These are phyloP conservation scores for Neopestalotiopsis clavispora DNA, from an alignment of 2,329 filamentous ascomycete species.

Conservation along the genomic window DNA sequence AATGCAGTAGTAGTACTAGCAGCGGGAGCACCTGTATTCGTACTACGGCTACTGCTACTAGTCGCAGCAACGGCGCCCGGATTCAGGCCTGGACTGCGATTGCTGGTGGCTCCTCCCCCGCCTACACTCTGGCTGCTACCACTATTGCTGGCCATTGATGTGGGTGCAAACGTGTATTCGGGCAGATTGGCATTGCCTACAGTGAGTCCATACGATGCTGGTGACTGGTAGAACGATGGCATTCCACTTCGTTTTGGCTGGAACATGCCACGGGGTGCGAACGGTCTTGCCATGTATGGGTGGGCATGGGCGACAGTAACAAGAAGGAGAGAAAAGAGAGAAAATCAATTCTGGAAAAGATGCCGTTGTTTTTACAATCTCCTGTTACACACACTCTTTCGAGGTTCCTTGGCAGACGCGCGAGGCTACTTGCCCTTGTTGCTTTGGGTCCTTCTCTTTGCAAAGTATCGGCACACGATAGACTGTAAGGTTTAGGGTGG, in stretches of 20 bases:
- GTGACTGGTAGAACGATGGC: conserved; percentile 47
- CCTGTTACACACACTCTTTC: no score
- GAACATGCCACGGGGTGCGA: conserved; percentile 51
- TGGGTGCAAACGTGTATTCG: conserved; percentile 34
- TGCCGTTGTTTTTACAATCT: no score
- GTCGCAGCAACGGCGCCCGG: conserved; percentile 1
- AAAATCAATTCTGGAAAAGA: no score
- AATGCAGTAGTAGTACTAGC: conserved; percentile 23
- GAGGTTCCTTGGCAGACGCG: no score
- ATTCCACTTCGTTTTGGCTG: conserved; percentile 52
- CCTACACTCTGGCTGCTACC: not conserved
- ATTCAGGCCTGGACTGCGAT: not conserved
- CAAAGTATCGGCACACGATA: no score
- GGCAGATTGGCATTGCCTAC: conserved; percentile 33
- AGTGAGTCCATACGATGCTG: conserved; percentile 41
- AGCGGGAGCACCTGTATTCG: conserved; percentile 21
- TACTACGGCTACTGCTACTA: not conserved
- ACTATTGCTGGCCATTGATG: conserved; percentile 27
- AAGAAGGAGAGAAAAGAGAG: no score
- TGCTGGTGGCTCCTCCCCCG: conserved; percentile 23
- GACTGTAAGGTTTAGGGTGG: no score
- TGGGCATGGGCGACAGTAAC: conserved; percentile 20
- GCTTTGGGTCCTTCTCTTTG: no score
- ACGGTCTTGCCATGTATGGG: conserved; percentile 25
- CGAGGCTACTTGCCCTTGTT: no score